These are phyloP conservation scores for Tripidium arundinaceum DNA, from an alignment of 202 grass and related monocot genomes.

Conservation along the genomic window DNA sequence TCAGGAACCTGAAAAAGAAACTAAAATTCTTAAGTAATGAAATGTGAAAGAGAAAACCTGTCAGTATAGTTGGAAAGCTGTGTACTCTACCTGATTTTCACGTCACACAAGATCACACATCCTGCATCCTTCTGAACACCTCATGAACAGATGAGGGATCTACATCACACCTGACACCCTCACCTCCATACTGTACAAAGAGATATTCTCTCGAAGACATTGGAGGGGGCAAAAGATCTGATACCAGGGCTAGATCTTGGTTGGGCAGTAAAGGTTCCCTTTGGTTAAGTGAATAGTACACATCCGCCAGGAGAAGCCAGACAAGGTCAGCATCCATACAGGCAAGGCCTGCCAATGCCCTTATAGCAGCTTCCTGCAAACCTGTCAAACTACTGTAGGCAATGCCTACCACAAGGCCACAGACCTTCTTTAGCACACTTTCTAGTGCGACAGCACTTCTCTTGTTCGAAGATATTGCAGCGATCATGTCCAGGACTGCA, in stretches of 20 bases:
- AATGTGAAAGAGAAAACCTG: conserved; percentile 1
- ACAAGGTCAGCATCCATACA: conserved; percentile 79
- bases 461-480: conserved; percentile 58
- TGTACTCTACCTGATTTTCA: conserved; percentile 15
- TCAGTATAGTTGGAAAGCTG: neutral
- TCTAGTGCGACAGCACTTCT: conserved; percentile 61
- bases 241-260: conserved; percentile 45
- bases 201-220: conserved; percentile 63
- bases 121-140: conserved; percentile 54
- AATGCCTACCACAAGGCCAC: conserved; percentile 81
- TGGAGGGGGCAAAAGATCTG: conserved; percentile 63
- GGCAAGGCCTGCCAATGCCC: conserved; percentile 62
- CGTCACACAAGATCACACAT: neutral
- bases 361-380: conserved; percentile 65
- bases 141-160: conserved; percentile 44
- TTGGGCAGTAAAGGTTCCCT: conserved; percentile 44
- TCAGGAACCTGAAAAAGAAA: conserved; percentile 16
- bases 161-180: conserved; percentile 64
- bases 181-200: conserved; percentile 70
- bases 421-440: conserved; percentile 70
- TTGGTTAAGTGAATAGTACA: conserved; percentile 72
- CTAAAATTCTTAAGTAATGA: neutral
- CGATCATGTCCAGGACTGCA: conserved; percentile 77
- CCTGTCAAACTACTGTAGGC: conserved; percentile 60
- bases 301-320: conserved; percentile 90